Percentiles rank a stretch among this genome's conserved stretches.
Conservation (phyloP, 164 flowering plant species). For the Vitis cinerea region DNA sequence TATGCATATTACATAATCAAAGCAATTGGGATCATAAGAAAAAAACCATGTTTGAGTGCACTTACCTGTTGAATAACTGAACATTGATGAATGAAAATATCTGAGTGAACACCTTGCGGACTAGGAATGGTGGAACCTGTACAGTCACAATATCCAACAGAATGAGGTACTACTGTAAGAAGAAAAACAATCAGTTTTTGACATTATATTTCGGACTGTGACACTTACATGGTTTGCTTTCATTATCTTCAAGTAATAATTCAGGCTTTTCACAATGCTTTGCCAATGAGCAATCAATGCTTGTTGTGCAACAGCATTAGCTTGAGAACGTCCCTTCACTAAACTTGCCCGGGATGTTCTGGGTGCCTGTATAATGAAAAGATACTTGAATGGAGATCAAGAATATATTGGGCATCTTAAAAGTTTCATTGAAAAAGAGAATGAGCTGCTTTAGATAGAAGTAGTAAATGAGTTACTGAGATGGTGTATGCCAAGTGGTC, state of each 20-base stretch:
- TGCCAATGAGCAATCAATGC: conserved; percentile 83
- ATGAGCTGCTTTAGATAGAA: neutral
- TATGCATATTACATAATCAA: neutral
- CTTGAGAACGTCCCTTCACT: conserved; percentile 74
- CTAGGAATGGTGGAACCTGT: conserved; percentile 70
- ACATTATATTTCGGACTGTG: neutral
- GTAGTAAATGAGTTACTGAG: neutral
- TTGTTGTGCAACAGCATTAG: conserved; percentile 78
- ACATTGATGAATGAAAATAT: conserved; percentile 82
- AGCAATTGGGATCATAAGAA: neutral
- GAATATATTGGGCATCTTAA: neutral
- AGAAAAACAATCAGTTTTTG: neutral
- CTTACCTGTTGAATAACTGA: conserved; percentile 74
- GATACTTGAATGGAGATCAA: neutral
- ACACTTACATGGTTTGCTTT: conserved; percentile 67
- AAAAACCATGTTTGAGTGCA: neutral
- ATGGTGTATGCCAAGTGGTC: neutral
- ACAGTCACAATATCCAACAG: conserved; percentile 8
- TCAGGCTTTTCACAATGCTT: conserved; percentile 66
- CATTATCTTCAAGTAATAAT: conserved; percentile 54
- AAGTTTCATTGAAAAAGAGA: neutral
- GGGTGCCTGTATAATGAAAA: conserved; percentile 57
- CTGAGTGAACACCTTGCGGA: conserved; percentile 67
- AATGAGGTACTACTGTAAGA: neutral
- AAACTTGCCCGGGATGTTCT: conserved; percentile 69